These are phyloP conservation scores for Alisma plantagoaquatica DNA, from an alignment of 106 monocot genomes.

Conservation along the genomic window DNA sequence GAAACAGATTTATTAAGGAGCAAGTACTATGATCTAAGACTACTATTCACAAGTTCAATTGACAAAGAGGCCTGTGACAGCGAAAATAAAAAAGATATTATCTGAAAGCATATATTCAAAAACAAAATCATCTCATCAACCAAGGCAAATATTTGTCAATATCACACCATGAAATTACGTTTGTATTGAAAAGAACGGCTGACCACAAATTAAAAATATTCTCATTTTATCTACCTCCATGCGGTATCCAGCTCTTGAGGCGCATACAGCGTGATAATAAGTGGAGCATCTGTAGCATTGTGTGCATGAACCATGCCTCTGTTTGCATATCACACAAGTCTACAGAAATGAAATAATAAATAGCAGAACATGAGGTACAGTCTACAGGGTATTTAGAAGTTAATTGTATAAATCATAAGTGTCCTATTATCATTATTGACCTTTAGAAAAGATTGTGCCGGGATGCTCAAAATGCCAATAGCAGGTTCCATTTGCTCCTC, in stretches of 20 bases:
- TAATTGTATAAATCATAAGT: not conserved
- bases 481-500: conserved; percentile 95
- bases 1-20: not conserved
- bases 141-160: not conserved
- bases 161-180: not conserved
- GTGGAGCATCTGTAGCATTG: conserved; percentile 77
- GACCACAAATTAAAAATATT: no score
- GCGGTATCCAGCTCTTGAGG: conserved; percentile 89
- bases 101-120: not conserved
- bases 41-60: no score
- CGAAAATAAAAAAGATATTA: not conserved
- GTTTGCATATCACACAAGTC: conserved; percentile 78
- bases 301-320: conserved; percentile 90
- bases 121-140: not conserved
- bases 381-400: not conserved
- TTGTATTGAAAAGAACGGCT: no score
- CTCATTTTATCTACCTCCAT: conserved; percentile 99
- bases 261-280: conserved; percentile 94
- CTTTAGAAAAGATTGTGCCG: conserved; percentile 69
- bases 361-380: not conserved
- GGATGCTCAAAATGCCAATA: conserved; percentile 64
- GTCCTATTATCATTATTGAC: conserved; percentile 17
- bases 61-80: not conserved
- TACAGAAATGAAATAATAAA: conserved; percentile 6
- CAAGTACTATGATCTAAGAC: no score